phyloP scores from a whole-genome alignment of 805 yeast species.

The Metschnikowia lunata region DNA sequence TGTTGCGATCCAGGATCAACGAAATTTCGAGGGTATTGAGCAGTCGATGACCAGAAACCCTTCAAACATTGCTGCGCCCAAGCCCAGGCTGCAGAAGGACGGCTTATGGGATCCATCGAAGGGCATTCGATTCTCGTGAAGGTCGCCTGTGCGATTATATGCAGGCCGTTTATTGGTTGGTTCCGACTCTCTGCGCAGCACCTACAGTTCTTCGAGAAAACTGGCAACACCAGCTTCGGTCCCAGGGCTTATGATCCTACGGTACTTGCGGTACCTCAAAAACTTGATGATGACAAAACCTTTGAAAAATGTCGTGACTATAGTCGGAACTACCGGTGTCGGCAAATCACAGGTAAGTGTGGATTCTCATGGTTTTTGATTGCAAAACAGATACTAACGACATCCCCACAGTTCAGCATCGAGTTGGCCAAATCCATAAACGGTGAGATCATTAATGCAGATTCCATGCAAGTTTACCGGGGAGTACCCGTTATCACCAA shows the following conservation, averaged over 20 bases:
- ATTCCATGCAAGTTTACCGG: constrained; percentile 92
- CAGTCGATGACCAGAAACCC: constrained; percentile 8
- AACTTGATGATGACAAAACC: constrained; percentile 29
- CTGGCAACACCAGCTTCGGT: background rate
- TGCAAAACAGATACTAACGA: too few relatives aligned
- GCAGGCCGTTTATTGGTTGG: background rate
- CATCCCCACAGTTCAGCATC: constrained; percentile 48
- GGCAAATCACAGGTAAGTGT: constrained; percentile 76
- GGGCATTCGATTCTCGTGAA: constrained; percentile 6
- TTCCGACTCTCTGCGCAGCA: background rate
- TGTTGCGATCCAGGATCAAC: constrained; percentile 9
- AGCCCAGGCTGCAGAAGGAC: constrained; percentile 9
- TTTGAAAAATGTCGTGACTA: constrained; percentile 48
- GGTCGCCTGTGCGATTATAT: background rate
- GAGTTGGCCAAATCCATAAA: constrained; percentile 71
- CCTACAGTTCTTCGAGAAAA: background rate
- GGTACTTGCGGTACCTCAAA: constrained; percentile 18
- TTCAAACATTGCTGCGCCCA: constrained; percentile 9
- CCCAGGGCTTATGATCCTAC: constrained; percentile 12
- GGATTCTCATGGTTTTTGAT: too few relatives aligned
- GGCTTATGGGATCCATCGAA: constrained; percentile 6
- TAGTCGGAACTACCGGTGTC: constrained; percentile 94
- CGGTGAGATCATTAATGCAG: constrained; percentile 94
- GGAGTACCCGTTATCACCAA: constrained; percentile 77
- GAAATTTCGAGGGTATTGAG: constrained; percentile 15